Conservation (phyloP, 495 filamentous ascomycete species). For the Trichoderma parareesei region DNA sequence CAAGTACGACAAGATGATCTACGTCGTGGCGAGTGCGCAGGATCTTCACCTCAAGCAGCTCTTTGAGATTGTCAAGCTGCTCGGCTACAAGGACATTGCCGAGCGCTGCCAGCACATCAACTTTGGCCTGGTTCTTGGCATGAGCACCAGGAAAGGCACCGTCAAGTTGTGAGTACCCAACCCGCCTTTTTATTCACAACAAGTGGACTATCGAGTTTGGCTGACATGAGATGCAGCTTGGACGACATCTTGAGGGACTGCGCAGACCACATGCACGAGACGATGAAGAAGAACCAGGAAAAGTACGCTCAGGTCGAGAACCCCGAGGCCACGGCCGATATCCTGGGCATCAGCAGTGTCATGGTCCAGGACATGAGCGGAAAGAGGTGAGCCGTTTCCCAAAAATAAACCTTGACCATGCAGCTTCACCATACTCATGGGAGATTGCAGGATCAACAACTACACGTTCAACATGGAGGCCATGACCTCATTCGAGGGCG, state of each 20-base stretch:
- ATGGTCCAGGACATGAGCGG: slow-evolving; percentile 62
- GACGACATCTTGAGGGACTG: slow-evolving; percentile 56
- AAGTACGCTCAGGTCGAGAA: slow-evolving; percentile 54
- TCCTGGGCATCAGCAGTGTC: slow-evolving; percentile 52
- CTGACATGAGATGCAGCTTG: slow-evolving; percentile 35
- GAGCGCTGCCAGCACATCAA: slow-evolving; percentile 52
- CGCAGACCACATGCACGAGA: slow-evolving; percentile 56
- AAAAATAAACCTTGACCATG: no score
- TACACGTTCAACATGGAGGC: slow-evolving; percentile 55
- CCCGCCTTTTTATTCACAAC: no score
- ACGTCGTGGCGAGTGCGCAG: slow-evolving; percentile 54
- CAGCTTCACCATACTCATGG: slow-evolving; percentile 4
- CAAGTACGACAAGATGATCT: slow-evolving; percentile 63
- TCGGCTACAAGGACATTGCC: slow-evolving; percentile 51
- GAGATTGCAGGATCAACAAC: slow-evolving; percentile 44
- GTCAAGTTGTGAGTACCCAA: slow-evolving; percentile 26
- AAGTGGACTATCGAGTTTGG: not conserved
- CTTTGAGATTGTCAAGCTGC: slow-evolving; percentile 55
- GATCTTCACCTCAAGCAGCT: slow-evolving; percentile 55
- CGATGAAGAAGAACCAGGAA: slow-evolving; percentile 52
- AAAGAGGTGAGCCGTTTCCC: slow-evolving; percentile 40
- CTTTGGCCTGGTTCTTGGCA: slow-evolving; percentile 54
- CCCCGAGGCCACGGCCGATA: slow-evolving; percentile 47
- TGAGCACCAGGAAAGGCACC: slow-evolving; percentile 55
- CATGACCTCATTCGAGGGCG: slow-evolving; percentile 65